Conservation (phyloP, 2,329 filamentous ascomycete genomes). For the Penicillium vulpinum region DNA sequence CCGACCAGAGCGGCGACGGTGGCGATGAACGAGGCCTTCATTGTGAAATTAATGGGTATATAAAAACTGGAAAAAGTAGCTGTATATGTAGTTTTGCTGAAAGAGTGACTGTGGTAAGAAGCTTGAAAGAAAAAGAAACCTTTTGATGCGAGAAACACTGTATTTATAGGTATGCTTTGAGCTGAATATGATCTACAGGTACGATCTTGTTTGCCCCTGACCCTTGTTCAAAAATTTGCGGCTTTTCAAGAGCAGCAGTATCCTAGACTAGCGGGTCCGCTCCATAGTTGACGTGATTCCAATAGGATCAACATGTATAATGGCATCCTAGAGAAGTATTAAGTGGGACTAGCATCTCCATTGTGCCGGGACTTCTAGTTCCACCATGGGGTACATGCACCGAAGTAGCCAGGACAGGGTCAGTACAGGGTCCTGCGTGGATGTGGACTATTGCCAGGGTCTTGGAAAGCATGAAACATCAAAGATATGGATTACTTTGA, state of each 20-base stretch:
- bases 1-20: conserved; percentile 22
- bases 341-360: conserved; percentile 1
- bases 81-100: conserved; percentile 10
- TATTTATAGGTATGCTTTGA: conserved; percentile 10
- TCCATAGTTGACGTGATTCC: background rate
- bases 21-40: conserved; percentile 30
- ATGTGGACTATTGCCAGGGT: background rate
- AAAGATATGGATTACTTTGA: background rate
- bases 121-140: conserved; percentile 2
- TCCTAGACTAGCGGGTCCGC: conserved; percentile 3
- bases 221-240: background rate
- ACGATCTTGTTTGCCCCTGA: conserved; percentile 1
- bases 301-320: background rate
- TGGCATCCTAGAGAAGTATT: background rate
- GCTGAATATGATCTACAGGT: background rate
- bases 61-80: conserved; percentile 10
- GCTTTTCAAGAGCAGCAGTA: background rate
- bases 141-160: background rate
- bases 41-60: conserved; percentile 18
- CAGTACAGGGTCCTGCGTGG: background rate
- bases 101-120: conserved; percentile 22
- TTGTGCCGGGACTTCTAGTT: background rate
- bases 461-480: background rate
- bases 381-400: background rate
- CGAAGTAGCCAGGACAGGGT: background rate